phyloP scores from a whole-genome alignment of 495 filamentous ascomycete genomes.

The Xylaria longipes region DNA sequence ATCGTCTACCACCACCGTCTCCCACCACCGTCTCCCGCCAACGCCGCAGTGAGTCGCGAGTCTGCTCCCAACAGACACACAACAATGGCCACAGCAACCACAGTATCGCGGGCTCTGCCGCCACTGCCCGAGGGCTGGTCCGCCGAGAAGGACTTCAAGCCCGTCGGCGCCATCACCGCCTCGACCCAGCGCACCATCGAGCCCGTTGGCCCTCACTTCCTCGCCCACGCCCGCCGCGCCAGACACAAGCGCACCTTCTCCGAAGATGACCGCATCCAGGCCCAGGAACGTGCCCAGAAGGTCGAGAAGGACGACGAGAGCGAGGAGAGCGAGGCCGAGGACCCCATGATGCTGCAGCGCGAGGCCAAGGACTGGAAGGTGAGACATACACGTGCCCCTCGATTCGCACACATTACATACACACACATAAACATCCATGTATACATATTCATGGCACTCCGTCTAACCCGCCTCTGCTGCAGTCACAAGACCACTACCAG shows the following conservation, averaged over 20 bases:
- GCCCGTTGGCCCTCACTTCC: conserved; percentile 95
- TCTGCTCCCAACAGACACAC: conserved; percentile 7
- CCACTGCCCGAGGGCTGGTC: conserved; percentile 81
- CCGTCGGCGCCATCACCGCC: conserved; percentile 66
- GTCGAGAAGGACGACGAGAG: conserved; percentile 88
- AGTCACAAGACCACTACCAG: conserved; percentile 97
- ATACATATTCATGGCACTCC: neutral
- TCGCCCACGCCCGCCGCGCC: conserved; percentile 94
- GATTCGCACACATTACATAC: neutral
- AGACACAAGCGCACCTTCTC: conserved; percentile 97
- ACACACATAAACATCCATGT: neutral
- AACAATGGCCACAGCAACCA: conserved; percentile 50
- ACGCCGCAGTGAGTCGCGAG: neutral
- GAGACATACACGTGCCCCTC: conserved; percentile 29
- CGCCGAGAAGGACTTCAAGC: conserved; percentile 90
- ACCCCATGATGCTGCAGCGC: conserved; percentile 84
- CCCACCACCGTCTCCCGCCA: neutral
- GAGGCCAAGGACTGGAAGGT: conserved; percentile 99
- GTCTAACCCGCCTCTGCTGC: conserved; percentile 38
- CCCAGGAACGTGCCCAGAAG: conserved; percentile 92
- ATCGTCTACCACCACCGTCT: neutral
- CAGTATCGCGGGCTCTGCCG: conserved; percentile 66
- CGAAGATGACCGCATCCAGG: conserved; percentile 96
- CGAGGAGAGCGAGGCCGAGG: conserved; percentile 91
- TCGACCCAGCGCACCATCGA: conserved; percentile 85